Evolutionary conservation across 352 stramenopile genomes (phyloP).

Genomic region (Pythium aristosporum): DNA sequence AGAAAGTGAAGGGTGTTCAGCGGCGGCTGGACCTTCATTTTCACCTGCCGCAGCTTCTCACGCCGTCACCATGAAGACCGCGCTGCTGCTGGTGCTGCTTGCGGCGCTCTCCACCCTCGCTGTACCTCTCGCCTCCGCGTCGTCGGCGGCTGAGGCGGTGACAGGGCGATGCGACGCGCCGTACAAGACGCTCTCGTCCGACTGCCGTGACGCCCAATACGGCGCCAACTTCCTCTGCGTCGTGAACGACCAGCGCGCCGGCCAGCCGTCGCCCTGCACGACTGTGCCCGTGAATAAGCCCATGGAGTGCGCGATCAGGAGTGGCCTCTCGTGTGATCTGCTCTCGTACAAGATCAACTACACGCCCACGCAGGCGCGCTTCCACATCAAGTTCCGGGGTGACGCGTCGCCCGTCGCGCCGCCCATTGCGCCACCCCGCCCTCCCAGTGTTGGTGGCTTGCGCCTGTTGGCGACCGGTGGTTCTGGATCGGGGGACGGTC

Average conservation of each 20-base stretch:
- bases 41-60: too few species aligned
- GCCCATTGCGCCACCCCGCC: too few species aligned
- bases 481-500: too few species aligned
- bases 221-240: background rate
- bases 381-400: background rate
- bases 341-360: background rate
- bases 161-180: background rate
- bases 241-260: background rate
- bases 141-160: too few species aligned
- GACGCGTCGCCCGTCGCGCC: background rate
- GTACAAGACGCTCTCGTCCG: conserved; percentile 7
- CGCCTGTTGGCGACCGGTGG: too few species aligned
- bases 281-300: background rate
- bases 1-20: too few species aligned
- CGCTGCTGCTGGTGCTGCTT: too few species aligned
- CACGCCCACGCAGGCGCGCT: background rate
- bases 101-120: too few species aligned
- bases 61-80: too few species aligned
- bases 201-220: background rate
- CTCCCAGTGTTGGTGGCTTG: too few species aligned
- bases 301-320: background rate
- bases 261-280: background rate
- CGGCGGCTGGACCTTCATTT: too few species aligned
- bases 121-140: too few species aligned
- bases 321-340: background rate